Evolutionary conservation across 345 rosid species (phyloP).

Genomic region (Capsella bursapastoris): DNA sequence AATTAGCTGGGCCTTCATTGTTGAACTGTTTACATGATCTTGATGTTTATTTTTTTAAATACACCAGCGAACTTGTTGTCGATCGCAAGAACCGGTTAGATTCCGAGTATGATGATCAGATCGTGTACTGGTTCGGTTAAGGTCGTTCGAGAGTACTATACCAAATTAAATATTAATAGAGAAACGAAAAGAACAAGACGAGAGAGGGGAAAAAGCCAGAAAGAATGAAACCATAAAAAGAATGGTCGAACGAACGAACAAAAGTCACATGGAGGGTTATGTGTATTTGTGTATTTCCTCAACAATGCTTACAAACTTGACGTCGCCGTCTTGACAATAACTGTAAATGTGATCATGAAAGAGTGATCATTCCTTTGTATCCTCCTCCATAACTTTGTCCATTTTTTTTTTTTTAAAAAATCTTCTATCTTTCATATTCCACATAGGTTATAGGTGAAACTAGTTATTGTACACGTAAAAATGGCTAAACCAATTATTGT

Average conservation of each 20-base stretch:
- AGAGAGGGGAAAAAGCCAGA: slow-evolving; percentile 34
- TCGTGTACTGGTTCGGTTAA: slow-evolving; percentile 10
- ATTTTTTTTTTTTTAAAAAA: too few species aligned
- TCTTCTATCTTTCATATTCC: too few species aligned
- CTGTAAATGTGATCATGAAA: slow-evolving; percentile 19
- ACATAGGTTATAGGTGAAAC: too few species aligned
- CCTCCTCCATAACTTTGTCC: background rate
- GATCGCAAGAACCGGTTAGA: slow-evolving; percentile 25
- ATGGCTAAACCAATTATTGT: too few species aligned
- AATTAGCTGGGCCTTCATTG: slow-evolving; percentile 41
- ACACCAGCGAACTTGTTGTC: slow-evolving; percentile 1
- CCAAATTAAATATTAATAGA: background rate
- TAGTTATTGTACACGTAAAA: too few species aligned
- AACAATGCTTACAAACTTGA: slow-evolving; percentile 4
- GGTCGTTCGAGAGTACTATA: background rate
- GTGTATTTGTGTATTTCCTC: background rate
- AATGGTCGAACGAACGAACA: slow-evolving; percentile 19
- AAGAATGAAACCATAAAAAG: slow-evolving; percentile 26
- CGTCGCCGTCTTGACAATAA: slow-evolving; percentile 33
- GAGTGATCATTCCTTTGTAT: slow-evolving; percentile 30
- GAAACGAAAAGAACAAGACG: slow-evolving; percentile 29
- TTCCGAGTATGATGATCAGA: background rate
- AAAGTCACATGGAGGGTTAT: slow-evolving; percentile 37
- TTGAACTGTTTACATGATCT: slow-evolving; percentile 25
- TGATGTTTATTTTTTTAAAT: background rate